Evolutionary conservation across 306 rosid species (phyloP), one percentile per base, ranked within the genome.

Genomic region (Cotoneaster glaucophyllus): DNA sequence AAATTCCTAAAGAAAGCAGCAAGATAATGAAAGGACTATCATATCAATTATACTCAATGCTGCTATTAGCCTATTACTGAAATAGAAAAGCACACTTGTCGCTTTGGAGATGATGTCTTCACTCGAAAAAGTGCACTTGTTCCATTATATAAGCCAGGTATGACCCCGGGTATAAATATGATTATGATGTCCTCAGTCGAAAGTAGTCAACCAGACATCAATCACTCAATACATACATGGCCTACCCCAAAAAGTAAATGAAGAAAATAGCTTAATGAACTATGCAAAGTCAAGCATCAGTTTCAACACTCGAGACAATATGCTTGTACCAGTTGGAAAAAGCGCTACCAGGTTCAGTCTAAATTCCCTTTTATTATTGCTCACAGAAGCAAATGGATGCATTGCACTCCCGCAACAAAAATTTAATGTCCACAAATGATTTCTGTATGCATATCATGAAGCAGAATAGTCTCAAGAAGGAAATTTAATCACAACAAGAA

Each of bases 1-100:
- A 32, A 70, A 52, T 70, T 85, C 90, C 98, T 95, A 78, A 26
- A 73, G 56, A 73, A 80, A 71, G 41, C 58, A 61, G 53, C 61
- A 28, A 37, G 31, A 65, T 63, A 71, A 65, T 74, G 76, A 83
- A 84, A 65, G 32, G 45, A 66, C 13, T 3, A 43, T 22, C 45
- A 44, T 34, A 80, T 31, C 57, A 54, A 31, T 25, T 52, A 73
- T 59, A 32, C 15, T 53, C 32, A 21, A 74, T 13, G 61, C 34
- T 24, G 50, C 22, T 17, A 78, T 22, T 53, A 37, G 43, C 50
- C 34, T 21, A 26, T 25, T 2, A 59, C n/a, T 5, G 28, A 50
- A 41, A 17, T 28, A 37, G 45, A 64, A 64, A 29, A 64, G 11
- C 58, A 11, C 18, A 48, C 3, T 32, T 25, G 25, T 13, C 66